Base-by-base conservation (phyloP, 257 asterid species). In the Jacaranda copaia region DNA sequence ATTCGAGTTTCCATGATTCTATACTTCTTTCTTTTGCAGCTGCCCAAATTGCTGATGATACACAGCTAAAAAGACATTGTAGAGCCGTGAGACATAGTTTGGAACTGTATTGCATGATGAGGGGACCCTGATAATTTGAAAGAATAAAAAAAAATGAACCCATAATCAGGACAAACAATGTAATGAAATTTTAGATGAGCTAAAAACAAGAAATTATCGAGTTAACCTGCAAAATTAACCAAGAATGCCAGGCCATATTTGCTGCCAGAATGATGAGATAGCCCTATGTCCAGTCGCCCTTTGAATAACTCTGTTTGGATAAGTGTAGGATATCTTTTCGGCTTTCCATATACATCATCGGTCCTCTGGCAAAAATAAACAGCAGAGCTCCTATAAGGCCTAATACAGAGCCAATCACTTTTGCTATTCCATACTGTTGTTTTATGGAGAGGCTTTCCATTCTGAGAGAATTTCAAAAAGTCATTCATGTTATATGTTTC, bases 171-270 rank as follows among this genome's bases (percentile, higher is more conserved):
- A 40, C 3, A 40, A 40, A 40, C 5, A 4, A 40, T 40, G 45
- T 40, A 7, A 40, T 25, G 32, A 25, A 25, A 25, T 25, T 25
- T 25, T 1, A 25, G 32, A 25, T 25, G 32, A 25, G 1, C 32
- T 25, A 25, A 2, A 15, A 53, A 53, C 0, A 2, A 56, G 8
- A 58, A 58, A 7, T 5, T 58, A 58, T 58, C 32, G n/a, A 60
- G 42, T 25, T 18, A 62, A 80, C 81, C 81, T 75, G 84, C 78
- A 76, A 55, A 14, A 81, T 70, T 61, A 75, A 68, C 84, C 84
- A 81, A 43, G 59, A 53, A 62, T 57, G 52, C 81, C 81, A 81
- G 3, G 73, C 60, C 4, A 5, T 16, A 48, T 68, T 75, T 25
- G 59, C 73, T 40, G 65, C 81, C 9, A 80, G 77, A 14, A 80